A percentile compares a stretch with the other conserved stretches of the same genome.
Evolutionary conservation across 1,139 yeast species (phyloP).

Genomic region (Taphrina flavorubra): DNA sequence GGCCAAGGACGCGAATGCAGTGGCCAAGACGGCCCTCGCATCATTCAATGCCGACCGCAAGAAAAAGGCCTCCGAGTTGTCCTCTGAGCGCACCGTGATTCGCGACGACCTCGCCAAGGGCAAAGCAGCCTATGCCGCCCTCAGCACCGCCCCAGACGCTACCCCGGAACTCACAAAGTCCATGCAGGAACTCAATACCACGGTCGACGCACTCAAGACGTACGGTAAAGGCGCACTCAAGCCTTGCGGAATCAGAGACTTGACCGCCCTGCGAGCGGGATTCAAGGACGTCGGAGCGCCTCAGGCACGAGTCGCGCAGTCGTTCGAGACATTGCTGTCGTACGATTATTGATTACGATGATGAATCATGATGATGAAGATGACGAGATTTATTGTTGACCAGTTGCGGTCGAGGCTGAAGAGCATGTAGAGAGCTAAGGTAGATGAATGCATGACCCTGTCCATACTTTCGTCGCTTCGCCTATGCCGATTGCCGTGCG

Average conservation of each 20-base stretch:
- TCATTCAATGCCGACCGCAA: constrained; percentile 12
- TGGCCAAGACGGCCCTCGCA: constrained; percentile 4
- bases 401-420: no score
- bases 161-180: constrained; percentile 2
- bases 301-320: not conserved
- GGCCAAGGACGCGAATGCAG: constrained; percentile 17
- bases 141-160: constrained; percentile 6
- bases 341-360: constrained; percentile 2
- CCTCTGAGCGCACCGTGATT: not conserved
- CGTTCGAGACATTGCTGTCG: constrained; percentile 15
- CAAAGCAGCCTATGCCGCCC: not conserved
- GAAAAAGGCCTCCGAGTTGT: constrained; percentile 18
- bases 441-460: no score
- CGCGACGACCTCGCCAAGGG: not conserved
- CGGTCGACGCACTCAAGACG: not conserved
- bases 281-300: constrained; percentile 23
- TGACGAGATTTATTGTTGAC: no score
- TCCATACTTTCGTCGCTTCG: no score
- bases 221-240: constrained; percentile 10
- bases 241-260: constrained; percentile 16
- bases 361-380: no score
- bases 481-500: no score
- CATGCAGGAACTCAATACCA: not conserved
- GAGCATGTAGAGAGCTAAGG: no score
- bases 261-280: constrained; percentile 11